Conservation (phyloP, 805 yeast genomes). For the Candida awuae region DNA sequence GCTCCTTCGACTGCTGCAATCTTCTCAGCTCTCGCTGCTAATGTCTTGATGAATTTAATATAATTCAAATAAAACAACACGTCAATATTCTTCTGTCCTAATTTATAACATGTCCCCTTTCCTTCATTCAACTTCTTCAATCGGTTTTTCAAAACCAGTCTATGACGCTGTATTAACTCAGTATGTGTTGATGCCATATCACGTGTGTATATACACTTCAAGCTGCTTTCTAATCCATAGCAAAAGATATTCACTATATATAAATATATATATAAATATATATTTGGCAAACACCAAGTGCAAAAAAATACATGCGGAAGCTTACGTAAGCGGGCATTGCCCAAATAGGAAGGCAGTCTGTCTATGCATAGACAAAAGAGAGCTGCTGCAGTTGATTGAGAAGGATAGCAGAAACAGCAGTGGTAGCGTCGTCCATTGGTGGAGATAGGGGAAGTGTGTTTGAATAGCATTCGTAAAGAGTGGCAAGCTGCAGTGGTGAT, state of each 20-base stretch:
- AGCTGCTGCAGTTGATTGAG: conserved; percentile 2
- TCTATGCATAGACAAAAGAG: background rate
- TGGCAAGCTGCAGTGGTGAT: background rate
- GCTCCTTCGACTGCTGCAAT: conserved; percentile 35
- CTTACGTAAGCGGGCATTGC: too few species aligned
- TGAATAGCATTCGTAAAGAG: conserved; percentile 1
- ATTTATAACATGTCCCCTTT: background rate
- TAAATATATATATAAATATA: too few species aligned
- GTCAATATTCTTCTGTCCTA: conserved; percentile 22
- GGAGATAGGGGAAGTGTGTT: conserved; percentile 1
- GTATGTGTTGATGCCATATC: conserved; percentile 11
- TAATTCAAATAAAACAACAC: conserved; percentile 39
- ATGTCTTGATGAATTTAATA: conserved; percentile 36
- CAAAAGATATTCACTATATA: too few species aligned
- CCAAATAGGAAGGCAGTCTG: too few species aligned
- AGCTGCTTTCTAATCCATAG: too few species aligned
- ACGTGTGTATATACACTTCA: too few species aligned
- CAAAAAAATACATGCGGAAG: too few species aligned
- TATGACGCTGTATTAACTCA: conserved; percentile 11
- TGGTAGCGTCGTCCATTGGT: conserved; percentile 1
- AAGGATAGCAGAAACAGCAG: background rate
- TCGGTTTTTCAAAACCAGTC: conserved; percentile 7
- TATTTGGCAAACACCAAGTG: too few species aligned
- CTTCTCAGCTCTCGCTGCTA: conserved; percentile 33
- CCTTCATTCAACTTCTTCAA: conserved; percentile 6